Conservation (phyloP, 83 land plant genomes). For the Larix sibirica region DNA sequence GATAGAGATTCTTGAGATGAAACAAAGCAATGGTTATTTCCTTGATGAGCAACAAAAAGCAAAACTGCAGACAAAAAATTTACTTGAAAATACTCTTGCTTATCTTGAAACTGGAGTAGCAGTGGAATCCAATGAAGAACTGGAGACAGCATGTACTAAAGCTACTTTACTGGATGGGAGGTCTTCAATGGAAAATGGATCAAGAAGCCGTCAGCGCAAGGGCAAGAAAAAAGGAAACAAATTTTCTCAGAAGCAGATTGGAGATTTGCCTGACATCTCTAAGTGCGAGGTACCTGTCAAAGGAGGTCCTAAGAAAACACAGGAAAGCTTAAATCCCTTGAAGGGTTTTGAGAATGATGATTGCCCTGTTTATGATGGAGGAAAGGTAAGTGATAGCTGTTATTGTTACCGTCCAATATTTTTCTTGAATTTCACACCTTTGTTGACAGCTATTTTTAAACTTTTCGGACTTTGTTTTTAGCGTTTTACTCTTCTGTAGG, state of each 20-base stretch:
- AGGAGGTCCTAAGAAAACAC: slow-evolving; percentile 1
- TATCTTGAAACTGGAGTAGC: slow-evolving; percentile 67
- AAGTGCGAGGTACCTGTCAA: not conserved
- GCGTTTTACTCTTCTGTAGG: not conserved
- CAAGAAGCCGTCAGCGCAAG: slow-evolving; percentile 25
- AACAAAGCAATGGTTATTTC: slow-evolving; percentile 60
- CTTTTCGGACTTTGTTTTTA: not conserved
- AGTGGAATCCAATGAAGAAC: slow-evolving; percentile 17
- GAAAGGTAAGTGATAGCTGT: slow-evolving; percentile 1
- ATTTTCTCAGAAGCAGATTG: slow-evolving; percentile 17
- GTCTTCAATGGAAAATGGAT: slow-evolving; percentile 30
- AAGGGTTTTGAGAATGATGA: not conserved
- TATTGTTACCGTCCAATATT: too few species aligned
- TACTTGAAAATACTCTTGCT: slow-evolving; percentile 56
- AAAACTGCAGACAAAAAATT: slow-evolving; percentile 65
- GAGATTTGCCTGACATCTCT: not conserved
- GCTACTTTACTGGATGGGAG: slow-evolving; percentile 18
- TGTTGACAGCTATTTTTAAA: not conserved
- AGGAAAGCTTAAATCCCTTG: not conserved
- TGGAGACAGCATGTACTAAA: slow-evolving; percentile 8
- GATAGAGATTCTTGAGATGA: slow-evolving; percentile 89
- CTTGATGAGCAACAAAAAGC: slow-evolving; percentile 93
- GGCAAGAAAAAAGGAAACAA: slow-evolving; percentile 22
- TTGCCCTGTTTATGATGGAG: not conserved
- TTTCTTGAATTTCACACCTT: not conserved